Conservation (phyloP, 352 stramenopile species). For the Phytophthora citricola region DNA sequence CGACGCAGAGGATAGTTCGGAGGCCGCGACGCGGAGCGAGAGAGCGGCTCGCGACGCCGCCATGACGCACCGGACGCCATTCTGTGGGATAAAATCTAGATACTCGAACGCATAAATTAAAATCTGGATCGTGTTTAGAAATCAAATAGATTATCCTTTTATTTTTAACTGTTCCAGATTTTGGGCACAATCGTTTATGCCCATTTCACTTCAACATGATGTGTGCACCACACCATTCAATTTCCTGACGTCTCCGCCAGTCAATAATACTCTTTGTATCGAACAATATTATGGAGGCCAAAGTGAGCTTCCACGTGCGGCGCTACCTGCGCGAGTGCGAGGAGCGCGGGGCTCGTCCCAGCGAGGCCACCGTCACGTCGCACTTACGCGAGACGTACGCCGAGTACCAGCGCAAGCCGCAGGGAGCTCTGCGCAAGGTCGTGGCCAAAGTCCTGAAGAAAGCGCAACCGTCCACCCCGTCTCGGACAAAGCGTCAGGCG, state of each 20-base stretch:
- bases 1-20: constrained; percentile 37
- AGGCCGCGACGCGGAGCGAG: constrained; percentile 10
- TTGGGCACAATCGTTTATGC: too few species aligned
- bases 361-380: constrained; percentile 65
- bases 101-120: too few species aligned
- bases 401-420: constrained; percentile 89
- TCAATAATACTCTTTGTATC: background rate
- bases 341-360: constrained; percentile 57
- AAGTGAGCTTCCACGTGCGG: constrained; percentile 89
- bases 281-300: constrained; percentile 53
- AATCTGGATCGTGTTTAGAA: too few species aligned
- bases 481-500: background rate
- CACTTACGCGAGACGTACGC: constrained; percentile 77
- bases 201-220: constrained; percentile 1
- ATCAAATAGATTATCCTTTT: too few species aligned
- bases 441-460: constrained; percentile 81
- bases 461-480: constrained; percentile 18
- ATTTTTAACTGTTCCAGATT: too few species aligned
- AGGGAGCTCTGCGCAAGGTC: constrained; percentile 67
- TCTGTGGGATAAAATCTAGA: background rate
- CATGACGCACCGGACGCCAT: constrained; percentile 30
- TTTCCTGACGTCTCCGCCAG: background rate
- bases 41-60: constrained; percentile 30
- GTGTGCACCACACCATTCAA: background rate
- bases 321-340: constrained; percentile 86